Percentiles rank a stretch among this genome's conserved stretches.
These are phyloP conservation scores for Ormosia emarginata DNA, from an alignment of 306 rosid genomes.

Conservation along the genomic window DNA sequence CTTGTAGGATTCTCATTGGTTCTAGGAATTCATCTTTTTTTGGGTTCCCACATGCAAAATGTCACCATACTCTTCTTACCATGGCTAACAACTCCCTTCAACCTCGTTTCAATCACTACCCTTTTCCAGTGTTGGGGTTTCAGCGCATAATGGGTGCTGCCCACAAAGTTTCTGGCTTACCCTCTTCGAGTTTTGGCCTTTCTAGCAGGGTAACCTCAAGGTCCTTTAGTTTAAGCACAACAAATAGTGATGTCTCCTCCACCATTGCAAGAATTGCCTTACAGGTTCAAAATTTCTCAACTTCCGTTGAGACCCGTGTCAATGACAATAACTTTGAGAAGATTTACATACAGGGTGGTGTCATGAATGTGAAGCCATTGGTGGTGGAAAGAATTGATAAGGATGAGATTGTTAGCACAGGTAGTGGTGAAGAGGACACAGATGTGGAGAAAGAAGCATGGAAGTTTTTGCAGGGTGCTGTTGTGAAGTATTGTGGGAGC, in stretches of 20 bases:
- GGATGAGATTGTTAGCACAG: conserved; percentile 27
- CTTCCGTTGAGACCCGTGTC: conserved; percentile 53
- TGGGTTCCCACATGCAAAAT: conserved; percentile 29
- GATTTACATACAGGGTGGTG: conserved; percentile 66
- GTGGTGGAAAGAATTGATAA: conserved; percentile 58
- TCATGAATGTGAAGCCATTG: conserved; percentile 57
- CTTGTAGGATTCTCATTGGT: conserved; percentile 39
- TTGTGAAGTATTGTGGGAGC: conserved; percentile 71
- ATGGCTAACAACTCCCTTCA: conserved; percentile 7
- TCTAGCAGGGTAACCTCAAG: conserved; percentile 29
- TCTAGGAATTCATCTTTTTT: conserved; percentile 33
- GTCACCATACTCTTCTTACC: not conserved
- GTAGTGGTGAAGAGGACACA: conserved; percentile 30
- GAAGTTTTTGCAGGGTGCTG: conserved; percentile 55
- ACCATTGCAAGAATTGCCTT: conserved; percentile 30
- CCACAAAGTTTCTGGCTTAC: conserved; percentile 25
- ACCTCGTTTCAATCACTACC: conserved; percentile 32
- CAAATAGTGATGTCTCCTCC: conserved; percentile 20
- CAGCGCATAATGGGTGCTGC: conserved; percentile 22
- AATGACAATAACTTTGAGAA: conserved; percentile 63
- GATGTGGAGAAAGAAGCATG: conserved; percentile 65
- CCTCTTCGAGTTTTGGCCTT: conserved; percentile 43
- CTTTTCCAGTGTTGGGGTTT: conserved; percentile 33
- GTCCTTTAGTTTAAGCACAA: conserved; percentile 17
- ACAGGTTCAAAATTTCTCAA: conserved; percentile 46